Evolutionary conservation across 2,329 filamentous ascomycete species (phyloP), one percentile per base, ranked within the genome.

Genomic region (Periconia macrospinosa): DNA sequence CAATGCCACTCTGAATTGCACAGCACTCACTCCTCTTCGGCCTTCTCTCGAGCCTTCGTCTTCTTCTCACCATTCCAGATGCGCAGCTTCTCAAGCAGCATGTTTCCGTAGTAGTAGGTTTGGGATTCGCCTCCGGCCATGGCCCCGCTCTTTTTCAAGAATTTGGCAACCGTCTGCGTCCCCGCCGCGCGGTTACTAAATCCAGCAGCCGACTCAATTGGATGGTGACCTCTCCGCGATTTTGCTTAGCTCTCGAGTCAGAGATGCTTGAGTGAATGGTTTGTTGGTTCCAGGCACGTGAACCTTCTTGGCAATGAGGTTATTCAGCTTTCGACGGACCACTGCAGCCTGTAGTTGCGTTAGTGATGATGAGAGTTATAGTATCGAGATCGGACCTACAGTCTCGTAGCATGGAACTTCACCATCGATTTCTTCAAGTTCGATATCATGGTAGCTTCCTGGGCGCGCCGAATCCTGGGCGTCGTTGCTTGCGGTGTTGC

Each of bases 51-150:
- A 15, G 55, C 49, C 35, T 47, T 49, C 13, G 52, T 63, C 55
- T 61, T 65, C 52, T 60, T 63, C 50, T 63, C 55, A 7, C 53
- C 54, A 33, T 60, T 61, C 53, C 57, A 61, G 18, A 60, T 63
- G 17, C 60, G 52, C 41, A 63, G 35, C 51, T 61, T 61, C 49
- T 61, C 62, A 1, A 61, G 41, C 37, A 65, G 42, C 47, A 63
- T 60, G 19, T 55, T 65, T 13, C 56, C 58, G n/a, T 47, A 61
- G 42, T 61, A 64, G 33, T 57, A 65, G 6, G 47, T 41, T 33
- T 58, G 50, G n/a, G 45, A 56, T 45, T 61, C 55, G n/a, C 50
- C 58, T 17, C 58, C 62, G 6, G 53, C 55, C 62, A 61, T 65
- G 20, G 17, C 20, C 11, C 58, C 60, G 17, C 45, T 54, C 42